Evolutionary conservation across 208 protist species (phyloP).

Genomic region (Naegleria fowleri): DNA sequence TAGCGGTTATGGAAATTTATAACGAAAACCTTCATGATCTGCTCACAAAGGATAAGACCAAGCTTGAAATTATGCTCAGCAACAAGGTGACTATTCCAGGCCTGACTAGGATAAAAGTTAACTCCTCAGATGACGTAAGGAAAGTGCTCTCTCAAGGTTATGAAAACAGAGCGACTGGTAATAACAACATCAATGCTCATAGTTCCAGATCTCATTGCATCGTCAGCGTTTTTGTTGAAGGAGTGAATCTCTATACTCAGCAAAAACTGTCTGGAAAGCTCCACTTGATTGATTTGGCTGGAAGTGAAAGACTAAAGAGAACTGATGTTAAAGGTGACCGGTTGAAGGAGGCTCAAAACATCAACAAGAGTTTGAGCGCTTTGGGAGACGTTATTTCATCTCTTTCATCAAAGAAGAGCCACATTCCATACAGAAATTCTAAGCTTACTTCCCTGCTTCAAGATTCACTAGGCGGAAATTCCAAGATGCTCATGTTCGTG

Average conservation of each 20-base stretch:
- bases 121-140: constrained; percentile 28
- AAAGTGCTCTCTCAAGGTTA: constrained; percentile 31
- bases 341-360: constrained; percentile 39
- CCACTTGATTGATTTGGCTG: constrained; percentile 41
- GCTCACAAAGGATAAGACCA: not conserved
- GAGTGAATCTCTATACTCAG: not conserved
- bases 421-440: constrained; percentile 34
- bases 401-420: constrained; percentile 32
- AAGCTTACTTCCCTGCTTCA: constrained; percentile 31
- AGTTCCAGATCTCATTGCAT: constrained; percentile 46
- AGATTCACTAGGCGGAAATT: constrained; percentile 33
- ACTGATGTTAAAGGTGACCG: constrained; percentile 18
- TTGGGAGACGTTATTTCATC: constrained; percentile 42
- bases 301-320: constrained; percentile 35
- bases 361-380: constrained; percentile 37
- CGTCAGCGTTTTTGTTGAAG: constrained; percentile 35
- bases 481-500: constrained; percentile 41
- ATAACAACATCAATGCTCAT: constrained; percentile 39
- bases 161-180: constrained; percentile 30
- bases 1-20: constrained; percentile 46
- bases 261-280: constrained; percentile 33
- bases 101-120: not conserved
- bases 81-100: constrained; percentile 37
- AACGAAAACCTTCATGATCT: constrained; percentile 37
- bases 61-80: constrained; percentile 39